Percentiles rank a stretch among this genome's conserved stretches.
These are phyloP conservation scores for Malassezia cuniculi DNA, from an alignment of 1,284 basidiomycete genomes.

Conservation along the genomic window DNA sequence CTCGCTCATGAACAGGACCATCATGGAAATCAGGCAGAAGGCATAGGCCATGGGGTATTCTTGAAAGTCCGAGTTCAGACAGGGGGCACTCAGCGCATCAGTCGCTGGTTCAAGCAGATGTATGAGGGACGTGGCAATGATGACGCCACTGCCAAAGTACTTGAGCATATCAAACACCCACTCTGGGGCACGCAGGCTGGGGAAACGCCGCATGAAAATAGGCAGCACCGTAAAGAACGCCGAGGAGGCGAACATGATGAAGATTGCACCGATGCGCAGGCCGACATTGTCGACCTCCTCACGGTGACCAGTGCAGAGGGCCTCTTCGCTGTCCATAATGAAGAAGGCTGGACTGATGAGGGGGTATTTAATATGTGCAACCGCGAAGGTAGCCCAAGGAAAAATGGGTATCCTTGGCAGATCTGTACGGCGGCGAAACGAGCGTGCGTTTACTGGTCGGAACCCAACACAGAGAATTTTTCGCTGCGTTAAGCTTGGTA, in stretches of 20 bases:
- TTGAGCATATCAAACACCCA: slow-evolving; percentile 57
- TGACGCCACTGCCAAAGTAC: slow-evolving; percentile 66
- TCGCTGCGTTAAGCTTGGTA: too few species aligned
- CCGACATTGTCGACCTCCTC: slow-evolving; percentile 15
- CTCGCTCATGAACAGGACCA: slow-evolving; percentile 36
- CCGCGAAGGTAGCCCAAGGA: too few species aligned
- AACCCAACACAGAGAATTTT: too few species aligned
- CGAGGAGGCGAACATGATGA: slow-evolving; percentile 59
- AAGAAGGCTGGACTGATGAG: too few species aligned
- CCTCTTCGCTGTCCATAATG: slow-evolving; percentile 4
- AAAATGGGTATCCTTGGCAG: too few species aligned
- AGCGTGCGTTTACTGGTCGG: too few species aligned
- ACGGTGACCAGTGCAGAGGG: slow-evolving; percentile 1
- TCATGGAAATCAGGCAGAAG: slow-evolving; percentile 38
- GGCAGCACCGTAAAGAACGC: slow-evolving; percentile 66
- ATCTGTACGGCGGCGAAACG: too few species aligned
- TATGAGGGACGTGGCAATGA: slow-evolving; percentile 61
- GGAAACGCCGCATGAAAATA: slow-evolving; percentile 56
- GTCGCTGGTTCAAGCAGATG: slow-evolving; percentile 41
- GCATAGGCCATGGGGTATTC: slow-evolving; percentile 34
- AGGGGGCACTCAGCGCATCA: slow-evolving; percentile 30
- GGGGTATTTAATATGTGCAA: too few species aligned
- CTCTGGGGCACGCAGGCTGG: slow-evolving; percentile 35
- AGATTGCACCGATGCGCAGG: slow-evolving; percentile 60
- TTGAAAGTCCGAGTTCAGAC: slow-evolving; percentile 27